These are phyloP conservation scores for Malassezia dermatis DNA, from an alignment of 1,284 basidiomycete genomes.

Conservation along the genomic window DNA sequence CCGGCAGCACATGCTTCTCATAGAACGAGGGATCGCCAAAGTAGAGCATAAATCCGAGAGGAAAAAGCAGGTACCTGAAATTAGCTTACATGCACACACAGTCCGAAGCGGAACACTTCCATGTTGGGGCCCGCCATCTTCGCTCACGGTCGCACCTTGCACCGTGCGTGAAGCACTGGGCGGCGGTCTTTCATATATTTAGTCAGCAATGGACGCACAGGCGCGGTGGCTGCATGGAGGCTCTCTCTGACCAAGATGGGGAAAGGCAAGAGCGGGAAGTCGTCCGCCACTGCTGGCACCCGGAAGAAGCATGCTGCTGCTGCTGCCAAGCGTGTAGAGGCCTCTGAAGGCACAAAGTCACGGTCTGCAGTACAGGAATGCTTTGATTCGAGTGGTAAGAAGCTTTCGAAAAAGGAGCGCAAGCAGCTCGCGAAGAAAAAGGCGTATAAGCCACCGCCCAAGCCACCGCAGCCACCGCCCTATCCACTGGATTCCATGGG, in stretches of 20 bases:
- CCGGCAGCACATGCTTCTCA: conserved; percentile 15
- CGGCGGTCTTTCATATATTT: not conserved
- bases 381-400: conserved; percentile 29
- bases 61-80: conserved; percentile 11
- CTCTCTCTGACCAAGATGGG: conserved; percentile 3
- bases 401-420: conserved; percentile 33
- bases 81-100: conserved; percentile 1
- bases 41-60: conserved; percentile 17
- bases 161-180: not conserved
- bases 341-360: conserved; percentile 17
- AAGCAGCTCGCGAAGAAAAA: conserved; percentile 37
- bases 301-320: conserved; percentile 45
- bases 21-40: conserved; percentile 17
- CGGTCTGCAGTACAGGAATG: conserved; percentile 13
- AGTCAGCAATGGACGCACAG: not conserved
- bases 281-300: conserved; percentile 42
- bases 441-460: conserved; percentile 40
- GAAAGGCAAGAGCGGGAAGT: conserved; percentile 32
- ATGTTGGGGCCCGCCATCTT: conserved; percentile 14
- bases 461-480: conserved; percentile 65
- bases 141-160: not conserved
- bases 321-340: conserved; percentile 28
- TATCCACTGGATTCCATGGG: conserved; percentile 86
- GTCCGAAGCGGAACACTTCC: conserved; percentile 16
- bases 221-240: not conserved